Evolutionary conservation across 192 early-diverging fungal species (phyloP), one percentile per base, ranked within the genome.

Genomic region (Dispira simplex): DNA sequence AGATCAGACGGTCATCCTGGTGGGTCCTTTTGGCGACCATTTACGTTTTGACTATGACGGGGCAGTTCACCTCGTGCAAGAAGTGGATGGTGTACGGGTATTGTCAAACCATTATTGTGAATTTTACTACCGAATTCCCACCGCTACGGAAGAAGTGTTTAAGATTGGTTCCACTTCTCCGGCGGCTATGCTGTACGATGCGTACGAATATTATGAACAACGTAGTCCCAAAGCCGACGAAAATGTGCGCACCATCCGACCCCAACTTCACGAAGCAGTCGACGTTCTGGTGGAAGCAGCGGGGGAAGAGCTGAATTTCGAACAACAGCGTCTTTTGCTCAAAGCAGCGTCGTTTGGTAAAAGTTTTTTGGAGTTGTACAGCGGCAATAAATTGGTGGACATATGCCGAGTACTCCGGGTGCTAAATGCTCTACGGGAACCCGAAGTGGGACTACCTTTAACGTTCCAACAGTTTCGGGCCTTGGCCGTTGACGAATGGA

Each of bases 291-390:
- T 97, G 16, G 89, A 90, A 45, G 95, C 93, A 0, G 95, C 95
- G 8, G 91, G 90, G 1, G 76, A 91, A 26, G 97, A 98, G 71
- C 83, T 89, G 45, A 74, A 84, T 9, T 73, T 85, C 8, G 71
- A 79, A 60, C 75, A 80, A 25, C 97, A 99, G 75, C 89, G 90
- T 28, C 65, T 73, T n/a, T 74, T 98, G 44, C 46, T 75, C 39
- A 66, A 91, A 76, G 90, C 96, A 0, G 94, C 93, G 0, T 90
- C 90, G 0, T 88, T 96, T 72, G 96, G 96, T 45, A 95, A 95
- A 69, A 78, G 85, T 28, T 99, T 97, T 62, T 57, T 98, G 63
- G 83, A 91, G n/a, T 74, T 81, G 8, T 95, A 91, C 60, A 86
- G 88, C 62, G 80, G 90, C 8, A 84, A 92, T 66, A 79, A 79